phyloP scores from a whole-genome alignment of 352 stramenopile genomes.

The Plasmopara viticola region DNA sequence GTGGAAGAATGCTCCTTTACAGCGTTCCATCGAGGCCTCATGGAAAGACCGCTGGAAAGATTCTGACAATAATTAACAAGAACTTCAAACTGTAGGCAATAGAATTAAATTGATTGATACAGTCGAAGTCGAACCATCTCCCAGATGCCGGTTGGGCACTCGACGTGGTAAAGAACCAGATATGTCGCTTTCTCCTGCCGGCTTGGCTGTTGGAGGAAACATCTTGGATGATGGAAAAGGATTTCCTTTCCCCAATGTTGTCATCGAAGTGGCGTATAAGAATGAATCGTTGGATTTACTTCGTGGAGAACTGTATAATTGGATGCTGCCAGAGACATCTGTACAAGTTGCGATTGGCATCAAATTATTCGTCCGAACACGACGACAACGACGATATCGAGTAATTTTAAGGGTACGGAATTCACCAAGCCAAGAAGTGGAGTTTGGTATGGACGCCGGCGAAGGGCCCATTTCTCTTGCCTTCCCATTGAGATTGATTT shows the following conservation, averaged over 20 bases:
- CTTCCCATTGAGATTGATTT: neutral
- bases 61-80: neutral
- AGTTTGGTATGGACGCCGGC: neutral
- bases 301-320: neutral
- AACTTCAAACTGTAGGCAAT: neutral
- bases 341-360: slow-evolving; percentile 2
- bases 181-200: neutral
- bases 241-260: slow-evolving; percentile 1
- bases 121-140: neutral
- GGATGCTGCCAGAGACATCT: neutral
- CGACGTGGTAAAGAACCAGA: slow-evolving; percentile 1
- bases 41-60: neutral
- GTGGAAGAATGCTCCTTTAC: slow-evolving; percentile 2
- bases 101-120: neutral
- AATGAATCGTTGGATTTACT: neutral
- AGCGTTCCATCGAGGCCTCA: neutral
- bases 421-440: neutral
- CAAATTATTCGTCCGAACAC: neutral
- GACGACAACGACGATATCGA: neutral
- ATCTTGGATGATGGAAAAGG: neutral
- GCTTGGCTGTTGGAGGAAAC: neutral
- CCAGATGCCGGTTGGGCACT: neutral
- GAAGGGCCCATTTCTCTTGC: neutral
- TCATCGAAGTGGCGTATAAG: slow-evolving; percentile 3
- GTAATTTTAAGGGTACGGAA: neutral